Evolutionary conservation across 225 moss, liverwort and hornwort genomes (phyloP).

Genomic region (Thuidium tamariscinum): DNA sequence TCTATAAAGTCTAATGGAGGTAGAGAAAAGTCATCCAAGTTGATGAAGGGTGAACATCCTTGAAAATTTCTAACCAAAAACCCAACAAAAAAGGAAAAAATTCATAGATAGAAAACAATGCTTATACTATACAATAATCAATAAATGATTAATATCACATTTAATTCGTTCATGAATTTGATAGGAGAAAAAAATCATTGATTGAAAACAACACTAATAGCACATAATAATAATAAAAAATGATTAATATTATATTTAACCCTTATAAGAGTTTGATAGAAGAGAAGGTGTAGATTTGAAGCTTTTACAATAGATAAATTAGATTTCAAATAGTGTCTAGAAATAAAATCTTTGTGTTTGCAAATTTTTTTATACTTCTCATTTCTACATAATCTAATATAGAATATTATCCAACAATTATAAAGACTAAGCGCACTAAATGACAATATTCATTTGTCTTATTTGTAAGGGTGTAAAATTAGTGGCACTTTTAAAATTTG

Average conservation of each 20-base stretch:
- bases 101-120: background rate
- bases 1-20: fast-evolving
- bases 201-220: fast-evolving
- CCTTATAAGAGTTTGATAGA: background rate
- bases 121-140: background rate
- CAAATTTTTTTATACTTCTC: background rate
- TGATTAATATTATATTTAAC: no score
- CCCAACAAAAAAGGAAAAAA: fast-evolving
- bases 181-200: background rate
- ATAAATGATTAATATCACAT: no score
- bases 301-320: fast-evolving
- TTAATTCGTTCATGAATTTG: fast-evolving
- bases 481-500: background rate
- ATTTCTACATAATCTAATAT: background rate
- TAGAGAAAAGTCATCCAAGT: background rate
- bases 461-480: background rate
- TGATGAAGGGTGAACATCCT: fast-evolving
- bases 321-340: background rate
- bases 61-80: fast-evolving
- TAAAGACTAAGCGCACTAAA: fast-evolving
- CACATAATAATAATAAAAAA: background rate
- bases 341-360: background rate
- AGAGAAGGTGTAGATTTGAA: fast-evolving
- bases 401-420: no score
- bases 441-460: background rate